Evolutionary conservation across 768 basidiomycete species (phyloP), one percentile per base, ranked within the genome.

Genomic region (Mycena albidolilacea): DNA sequence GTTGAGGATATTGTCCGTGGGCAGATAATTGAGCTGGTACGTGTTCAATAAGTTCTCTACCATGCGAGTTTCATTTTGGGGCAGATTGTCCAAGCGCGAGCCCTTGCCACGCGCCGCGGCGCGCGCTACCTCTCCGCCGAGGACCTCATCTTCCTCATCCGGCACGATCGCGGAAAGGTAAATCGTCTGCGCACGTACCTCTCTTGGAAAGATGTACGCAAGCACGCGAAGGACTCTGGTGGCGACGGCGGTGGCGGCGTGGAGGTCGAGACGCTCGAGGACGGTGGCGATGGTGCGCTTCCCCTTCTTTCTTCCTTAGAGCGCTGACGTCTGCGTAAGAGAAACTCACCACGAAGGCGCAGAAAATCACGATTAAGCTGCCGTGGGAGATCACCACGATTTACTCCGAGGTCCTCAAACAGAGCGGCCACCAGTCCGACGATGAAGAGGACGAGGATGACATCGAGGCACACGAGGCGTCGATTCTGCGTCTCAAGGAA

Each of bases 371-470:
- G 52, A 95, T 98, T 78, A 97, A 97, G 82, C 89, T 98, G 5
- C 95, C 97, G 52, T 99, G 97, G 97, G 97, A 98, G 80, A 91
- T 98, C 11, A 90, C 91, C 3, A 97, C 96, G 0, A 93, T 97
- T 38, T 98, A 96, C 79, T 93, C 94, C 4, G 97, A 98, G 79
- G 93, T 95, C 19, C 86, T 98, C 21, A 86, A 86, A 67, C 88
- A 91, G 71, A 91, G 85, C 64, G 92, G 92, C 8, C 93, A 94
- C 74, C 94, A 95, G 63, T 92, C 92, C n/a, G 96, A 97, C 75
- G 95, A 96, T 71, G 96, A 97, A 80, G 96, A 97, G 80, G 97
- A 98, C 77, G 97, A 97, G 75, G 97, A 97, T 76, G 97, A 97
- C 77, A 91, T 97, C 38, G 97, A 98, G 81, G 97, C 97, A 0